Percentiles rank a stretch among this genome's conserved stretches.
These are phyloP conservation scores for Fusarium nygamai DNA, from an alignment of 2,329 filamentous ascomycete genomes.

Conservation along the genomic window DNA sequence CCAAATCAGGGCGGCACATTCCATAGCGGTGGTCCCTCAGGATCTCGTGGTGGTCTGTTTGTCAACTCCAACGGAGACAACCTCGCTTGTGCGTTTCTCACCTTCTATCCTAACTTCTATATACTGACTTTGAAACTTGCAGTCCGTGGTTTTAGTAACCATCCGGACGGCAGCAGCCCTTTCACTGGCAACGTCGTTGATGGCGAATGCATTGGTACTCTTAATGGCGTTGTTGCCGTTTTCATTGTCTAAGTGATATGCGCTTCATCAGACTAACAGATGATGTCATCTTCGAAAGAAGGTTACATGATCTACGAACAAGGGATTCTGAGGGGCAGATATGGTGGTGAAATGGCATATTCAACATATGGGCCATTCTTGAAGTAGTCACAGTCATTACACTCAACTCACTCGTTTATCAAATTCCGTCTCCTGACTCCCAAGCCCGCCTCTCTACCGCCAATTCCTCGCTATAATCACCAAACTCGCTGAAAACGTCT, in stretches of 20 bases:
- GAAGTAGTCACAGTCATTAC: neutral
- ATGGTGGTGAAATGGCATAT: neutral
- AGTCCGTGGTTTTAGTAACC: neutral
- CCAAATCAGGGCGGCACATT: neutral
- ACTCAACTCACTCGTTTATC: no score
- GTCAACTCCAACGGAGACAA: neutral
- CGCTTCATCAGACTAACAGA: fast-evolving
- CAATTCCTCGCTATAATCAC: neutral
- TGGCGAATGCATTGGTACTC: constrained; percentile 1
- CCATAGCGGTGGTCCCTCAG: neutral
- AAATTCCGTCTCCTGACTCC: neutral
- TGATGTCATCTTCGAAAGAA: fast-evolving
- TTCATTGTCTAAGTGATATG: neutral
- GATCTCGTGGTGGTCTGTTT: constrained; percentile 1
- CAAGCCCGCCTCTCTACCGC: neutral
- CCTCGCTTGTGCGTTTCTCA: neutral
- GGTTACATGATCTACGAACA: fast-evolving
- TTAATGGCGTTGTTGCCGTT: neutral
- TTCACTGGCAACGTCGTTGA: constrained; percentile 2
- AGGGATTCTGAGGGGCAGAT: fast-evolving
- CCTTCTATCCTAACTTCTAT: no score
- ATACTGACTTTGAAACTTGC: fast-evolving
- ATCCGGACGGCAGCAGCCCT: neutral
- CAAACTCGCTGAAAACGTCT: neutral
- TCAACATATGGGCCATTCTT: neutral